These are phyloP conservation scores for Ramicandelaber brevisporus DNA, from an alignment of 192 early-diverging fungal species.

Conservation along the genomic window DNA sequence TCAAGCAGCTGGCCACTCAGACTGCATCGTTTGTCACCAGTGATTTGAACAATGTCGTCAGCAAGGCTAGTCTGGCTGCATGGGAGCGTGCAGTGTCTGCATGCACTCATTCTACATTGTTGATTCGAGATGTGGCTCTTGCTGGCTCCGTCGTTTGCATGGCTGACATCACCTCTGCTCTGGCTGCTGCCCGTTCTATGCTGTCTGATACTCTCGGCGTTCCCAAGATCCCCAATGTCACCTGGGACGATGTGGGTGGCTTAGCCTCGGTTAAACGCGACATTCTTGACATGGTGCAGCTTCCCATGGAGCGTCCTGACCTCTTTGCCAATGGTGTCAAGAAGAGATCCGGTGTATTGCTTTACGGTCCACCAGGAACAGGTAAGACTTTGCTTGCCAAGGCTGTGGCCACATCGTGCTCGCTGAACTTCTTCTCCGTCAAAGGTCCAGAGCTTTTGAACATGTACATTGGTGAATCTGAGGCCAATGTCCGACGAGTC, in stretches of 20 bases:
- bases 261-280: slow-evolving; percentile 74
- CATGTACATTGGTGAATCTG: slow-evolving; percentile 98
- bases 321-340: slow-evolving; percentile 86
- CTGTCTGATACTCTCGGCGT: slow-evolving; percentile 87
- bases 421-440: slow-evolving; percentile 93
- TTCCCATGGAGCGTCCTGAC: slow-evolving; percentile 88
- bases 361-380: slow-evolving; percentile 95
- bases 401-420: slow-evolving; percentile 92
- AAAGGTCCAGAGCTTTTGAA: slow-evolving; percentile 97
- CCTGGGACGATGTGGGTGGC: slow-evolving; percentile 97
- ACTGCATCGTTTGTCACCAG: slow-evolving; percentile 76
- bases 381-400: slow-evolving; percentile 98
- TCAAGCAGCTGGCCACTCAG: slow-evolving; percentile 54
- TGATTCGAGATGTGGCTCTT: slow-evolving; percentile 22
- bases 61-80: slow-evolving; percentile 36
- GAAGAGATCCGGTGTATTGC: slow-evolving; percentile 74
- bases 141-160: slow-evolving; percentile 53
- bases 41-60: slow-evolving; percentile 56
- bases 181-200: slow-evolving; percentile 46
- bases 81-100: slow-evolving; percentile 20
- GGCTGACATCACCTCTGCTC: slow-evolving; percentile 53
- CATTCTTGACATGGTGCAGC: slow-evolving; percentile 86
- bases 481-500: slow-evolving; percentile 86
- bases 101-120: not conserved
- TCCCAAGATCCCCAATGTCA: slow-evolving; percentile 93